A percentile compares a stretch with the other conserved stretches of the same genome.
These are phyloP conservation scores for Oryza officinalis DNA, from an alignment of 176 grass and related monocot species.

Conservation along the genomic window DNA sequence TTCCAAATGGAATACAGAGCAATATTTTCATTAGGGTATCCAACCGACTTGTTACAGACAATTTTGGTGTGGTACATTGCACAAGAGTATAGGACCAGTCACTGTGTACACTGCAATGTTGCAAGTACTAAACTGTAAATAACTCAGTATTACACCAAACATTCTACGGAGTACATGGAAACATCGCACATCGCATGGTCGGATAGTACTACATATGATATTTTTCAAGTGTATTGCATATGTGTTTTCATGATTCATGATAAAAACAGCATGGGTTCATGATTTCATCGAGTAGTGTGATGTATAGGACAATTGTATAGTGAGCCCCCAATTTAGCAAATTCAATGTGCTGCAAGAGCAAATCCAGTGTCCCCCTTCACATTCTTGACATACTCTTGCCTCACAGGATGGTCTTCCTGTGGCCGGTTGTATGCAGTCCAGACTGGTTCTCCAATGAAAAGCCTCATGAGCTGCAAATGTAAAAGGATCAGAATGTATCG, in stretches of 20 bases:
- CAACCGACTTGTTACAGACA: neutral
- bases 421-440: conserved; percentile 80
- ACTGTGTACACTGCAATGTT: neutral
- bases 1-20: neutral
- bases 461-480: conserved; percentile 73
- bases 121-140: neutral
- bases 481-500: neutral
- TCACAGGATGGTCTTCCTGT: conserved; percentile 79
- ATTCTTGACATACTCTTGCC: conserved; percentile 75
- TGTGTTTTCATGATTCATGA: neutral
- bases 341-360: conserved; percentile 72
- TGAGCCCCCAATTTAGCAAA: neutral
- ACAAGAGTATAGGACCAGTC: neutral
- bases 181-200: no score
- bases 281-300: neutral
- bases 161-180: no score
- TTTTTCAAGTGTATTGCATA: no score
- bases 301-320: neutral
- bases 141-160: no score
- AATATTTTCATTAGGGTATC: neutral
- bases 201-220: no score
- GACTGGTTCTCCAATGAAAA: conserved; percentile 80
- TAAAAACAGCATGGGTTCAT: conserved; percentile 6
- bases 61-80: no score
- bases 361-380: conserved; percentile 51